phyloP scores from a whole-genome alignment of 2,329 filamentous ascomycete species.

The Calonectria montana region DNA sequence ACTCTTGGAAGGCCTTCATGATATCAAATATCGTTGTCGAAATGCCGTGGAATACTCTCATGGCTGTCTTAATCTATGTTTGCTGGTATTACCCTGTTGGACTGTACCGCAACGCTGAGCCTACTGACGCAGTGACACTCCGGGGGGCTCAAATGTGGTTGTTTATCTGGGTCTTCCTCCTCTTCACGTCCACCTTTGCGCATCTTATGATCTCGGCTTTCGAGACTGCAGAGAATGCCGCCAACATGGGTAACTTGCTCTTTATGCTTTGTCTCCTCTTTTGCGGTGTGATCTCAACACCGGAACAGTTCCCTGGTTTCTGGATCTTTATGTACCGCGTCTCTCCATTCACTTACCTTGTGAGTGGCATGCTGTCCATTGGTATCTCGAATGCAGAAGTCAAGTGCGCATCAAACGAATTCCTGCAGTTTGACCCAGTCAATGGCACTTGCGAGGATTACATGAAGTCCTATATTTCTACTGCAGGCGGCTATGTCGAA shows the following conservation, averaged over 20 bases:
- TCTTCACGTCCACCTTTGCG: background rate
- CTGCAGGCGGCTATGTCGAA: background rate
- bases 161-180: background rate
- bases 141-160: background rate
- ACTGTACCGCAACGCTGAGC: background rate
- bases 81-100: background rate
- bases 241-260: background rate
- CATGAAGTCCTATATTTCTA: background rate
- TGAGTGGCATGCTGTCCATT: background rate
- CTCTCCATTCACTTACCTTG: background rate
- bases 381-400: background rate
- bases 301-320: background rate
- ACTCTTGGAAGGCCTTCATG: background rate
- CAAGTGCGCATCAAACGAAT: background rate
- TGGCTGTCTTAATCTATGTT: background rate
- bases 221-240: background rate
- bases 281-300: background rate
- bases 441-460: background rate
- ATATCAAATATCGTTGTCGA: background rate
- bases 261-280: background rate
- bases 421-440: background rate
- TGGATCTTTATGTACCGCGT: conserved; percentile 3
- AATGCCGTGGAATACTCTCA: background rate
- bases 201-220: background rate
- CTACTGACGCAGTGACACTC: background rate